Evolutionary conservation across 768 basidiomycete genomes (phyloP), one percentile per base, ranked within the genome.

Genomic region (Leccinum arenicola): DNA sequence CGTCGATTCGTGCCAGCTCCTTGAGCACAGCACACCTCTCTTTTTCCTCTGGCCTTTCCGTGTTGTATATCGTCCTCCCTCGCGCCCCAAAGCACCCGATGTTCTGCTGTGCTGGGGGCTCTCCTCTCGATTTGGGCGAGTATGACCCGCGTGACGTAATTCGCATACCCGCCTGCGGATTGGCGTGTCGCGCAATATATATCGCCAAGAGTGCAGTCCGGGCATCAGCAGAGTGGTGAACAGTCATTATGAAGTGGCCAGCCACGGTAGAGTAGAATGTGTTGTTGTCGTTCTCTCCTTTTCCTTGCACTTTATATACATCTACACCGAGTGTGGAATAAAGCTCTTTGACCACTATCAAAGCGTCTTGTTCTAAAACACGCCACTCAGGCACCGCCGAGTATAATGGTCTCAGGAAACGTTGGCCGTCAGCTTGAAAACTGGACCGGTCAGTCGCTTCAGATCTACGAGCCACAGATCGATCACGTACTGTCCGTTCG

Each of bases 401-500:
- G 17, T n/a, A n/a, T 9, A 43, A 38, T 38, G 15, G 14, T 17
- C 38, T 40, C 38, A 56, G 25, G 45, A 38, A 27, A 52, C 35
- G 12, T 58, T 61, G 21, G 53, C 49, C 23, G 58, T 66, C 52
- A 75, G 54, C 52, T 60, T 72, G 55, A 74, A 75, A 15, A 73
- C 72, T 73, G 51, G 11, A 27, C 29, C 19, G 19, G 48, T 62
- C 52, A 71, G 62, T 52, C 47, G 4, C n/a, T 36, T 35, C 14
- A 11, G 43, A 1, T 31, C 29, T 31, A 31, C 58, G 51, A 54
- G 12, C n/a, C 1, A 49, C 17, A 12, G 35, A 40, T 49, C 11
- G 35, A 31, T 31, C 25, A 67, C 83, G 55, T 65, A 85, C 84
- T 67, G 68, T 86, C 85, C 21, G 79, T 75, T 56, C 86, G 68